These are phyloP conservation scores for Meyerozyma guilliermondii DNA, from an alignment of 1,139 yeast species.

Conservation along the genomic window DNA sequence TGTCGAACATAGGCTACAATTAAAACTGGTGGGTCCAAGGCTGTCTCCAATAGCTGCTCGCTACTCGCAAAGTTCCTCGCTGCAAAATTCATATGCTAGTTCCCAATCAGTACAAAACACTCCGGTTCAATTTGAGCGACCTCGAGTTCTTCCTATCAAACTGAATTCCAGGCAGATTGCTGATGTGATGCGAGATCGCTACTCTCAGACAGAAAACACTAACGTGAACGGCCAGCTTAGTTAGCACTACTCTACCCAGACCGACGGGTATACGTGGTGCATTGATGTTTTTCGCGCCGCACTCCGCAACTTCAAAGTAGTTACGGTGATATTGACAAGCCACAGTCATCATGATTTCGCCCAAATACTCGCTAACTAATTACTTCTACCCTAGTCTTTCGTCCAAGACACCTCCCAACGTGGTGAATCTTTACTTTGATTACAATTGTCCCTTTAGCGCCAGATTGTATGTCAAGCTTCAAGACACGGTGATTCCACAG, in stretches of 20 bases:
- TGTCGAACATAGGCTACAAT: too few relatives aligned
- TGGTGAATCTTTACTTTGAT: slow-evolving; percentile 58
- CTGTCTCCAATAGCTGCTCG: neutral
- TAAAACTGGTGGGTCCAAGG: neutral
- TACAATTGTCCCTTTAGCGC: slow-evolving; percentile 76
- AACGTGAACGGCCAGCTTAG: neutral
- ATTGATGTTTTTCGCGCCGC: neutral
- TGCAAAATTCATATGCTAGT: neutral
- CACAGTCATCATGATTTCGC: slow-evolving; percentile 27
- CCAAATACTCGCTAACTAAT: slow-evolving; percentile 38
- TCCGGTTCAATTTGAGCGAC: neutral
- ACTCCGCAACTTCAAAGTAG: neutral
- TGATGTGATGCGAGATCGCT: neutral
- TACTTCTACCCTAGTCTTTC: slow-evolving; percentile 18
- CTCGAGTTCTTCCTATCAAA: neutral
- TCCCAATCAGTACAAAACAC: neutral
- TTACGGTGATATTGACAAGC: neutral
- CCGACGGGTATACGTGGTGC: neutral
- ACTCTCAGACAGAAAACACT: neutral
- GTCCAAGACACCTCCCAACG: slow-evolving; percentile 25
- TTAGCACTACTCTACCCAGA: neutral
- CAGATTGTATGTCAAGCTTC: slow-evolving; percentile 55
- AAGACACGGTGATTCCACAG: slow-evolving; percentile 48
- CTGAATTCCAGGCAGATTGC: neutral
- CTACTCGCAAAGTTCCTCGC: neutral